phyloP scores from a whole-genome alignment of 768 basidiomycete species.

The Mycena leptocephala region DNA sequence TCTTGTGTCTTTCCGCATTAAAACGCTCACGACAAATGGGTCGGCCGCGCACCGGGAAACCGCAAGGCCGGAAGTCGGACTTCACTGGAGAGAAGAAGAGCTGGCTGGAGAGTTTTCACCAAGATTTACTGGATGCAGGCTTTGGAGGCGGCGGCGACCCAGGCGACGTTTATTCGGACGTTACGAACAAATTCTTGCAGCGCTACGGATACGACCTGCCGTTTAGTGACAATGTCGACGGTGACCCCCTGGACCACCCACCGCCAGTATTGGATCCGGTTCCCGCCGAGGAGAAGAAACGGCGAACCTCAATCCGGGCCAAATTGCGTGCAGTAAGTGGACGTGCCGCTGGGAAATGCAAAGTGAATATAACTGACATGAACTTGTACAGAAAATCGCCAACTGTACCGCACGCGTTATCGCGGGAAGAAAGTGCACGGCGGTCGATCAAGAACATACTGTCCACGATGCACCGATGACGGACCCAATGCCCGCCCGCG shows the following conservation, averaged over 20 bases:
- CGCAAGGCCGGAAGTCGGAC: not conserved
- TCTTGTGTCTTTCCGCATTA: no score
- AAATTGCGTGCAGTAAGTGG: not conserved
- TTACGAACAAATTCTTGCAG: not conserved
- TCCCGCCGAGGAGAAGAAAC: not conserved
- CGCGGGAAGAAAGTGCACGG: not conserved
- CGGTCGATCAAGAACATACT: not conserved
- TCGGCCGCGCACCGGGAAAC: no score
- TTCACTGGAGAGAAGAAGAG: not conserved
- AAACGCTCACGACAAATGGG: no score
- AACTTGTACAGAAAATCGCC: not conserved
- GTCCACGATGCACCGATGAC: not conserved
- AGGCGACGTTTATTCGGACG: not conserved
- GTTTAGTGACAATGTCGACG: not conserved
- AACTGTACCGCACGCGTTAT: not conserved
- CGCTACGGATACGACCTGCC: conserved; percentile 3
- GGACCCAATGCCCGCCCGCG: not conserved
- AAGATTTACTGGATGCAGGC: not conserved
- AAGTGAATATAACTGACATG: not conserved
- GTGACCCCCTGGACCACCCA: not conserved
- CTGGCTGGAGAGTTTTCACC: not conserved
- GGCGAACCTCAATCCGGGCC: not conserved
- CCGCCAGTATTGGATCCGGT: not conserved
- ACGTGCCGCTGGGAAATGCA: no score
- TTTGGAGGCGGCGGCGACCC: no score